phyloP scores from a whole-genome alignment of 495 filamentous ascomycete genomes.

The Immersiella caudata region DNA sequence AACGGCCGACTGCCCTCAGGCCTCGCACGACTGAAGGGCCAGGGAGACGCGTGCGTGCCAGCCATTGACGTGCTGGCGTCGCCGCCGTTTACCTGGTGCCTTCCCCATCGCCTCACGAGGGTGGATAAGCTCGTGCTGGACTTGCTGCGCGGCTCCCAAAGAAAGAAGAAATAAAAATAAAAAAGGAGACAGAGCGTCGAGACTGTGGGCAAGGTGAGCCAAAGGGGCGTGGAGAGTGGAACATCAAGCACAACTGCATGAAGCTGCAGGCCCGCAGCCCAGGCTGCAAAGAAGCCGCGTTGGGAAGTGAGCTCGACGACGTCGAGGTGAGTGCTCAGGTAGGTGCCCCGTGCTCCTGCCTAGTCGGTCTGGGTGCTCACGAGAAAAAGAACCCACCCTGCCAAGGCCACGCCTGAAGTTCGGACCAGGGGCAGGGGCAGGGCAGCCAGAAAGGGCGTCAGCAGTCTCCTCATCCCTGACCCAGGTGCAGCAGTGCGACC shows the following conservation, averaged over 20 bases:
- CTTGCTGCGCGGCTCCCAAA: not conserved
- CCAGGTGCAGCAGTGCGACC: conserved; percentile 18
- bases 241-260: not conserved
- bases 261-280: not conserved
- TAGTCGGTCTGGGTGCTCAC: not conserved
- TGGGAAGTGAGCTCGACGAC: not conserved
- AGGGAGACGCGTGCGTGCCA: not conserved
- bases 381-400: conserved; percentile 28
- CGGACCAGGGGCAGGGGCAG: conserved; percentile 26
- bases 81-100: conserved; percentile 25
- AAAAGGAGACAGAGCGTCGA: not conserved
- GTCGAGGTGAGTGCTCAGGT: not conserved
- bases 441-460: conserved; percentile 15
- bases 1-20: not conserved
- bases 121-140: not conserved
- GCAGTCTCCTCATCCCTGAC: conserved; percentile 24
- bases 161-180: not conserved
- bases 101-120: not conserved
- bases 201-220: not conserved
- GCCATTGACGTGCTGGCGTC: conserved; percentile 22
- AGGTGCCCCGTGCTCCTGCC: conserved; percentile 17
- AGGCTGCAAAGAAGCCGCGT: not conserved
- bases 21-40: not conserved
- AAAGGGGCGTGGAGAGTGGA: not conserved
- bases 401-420: conserved; percentile 29